Evolutionary conservation across 495 filamentous ascomycete genomes (phyloP).

Genomic region (Clohesyomyces aquaticus): DNA sequence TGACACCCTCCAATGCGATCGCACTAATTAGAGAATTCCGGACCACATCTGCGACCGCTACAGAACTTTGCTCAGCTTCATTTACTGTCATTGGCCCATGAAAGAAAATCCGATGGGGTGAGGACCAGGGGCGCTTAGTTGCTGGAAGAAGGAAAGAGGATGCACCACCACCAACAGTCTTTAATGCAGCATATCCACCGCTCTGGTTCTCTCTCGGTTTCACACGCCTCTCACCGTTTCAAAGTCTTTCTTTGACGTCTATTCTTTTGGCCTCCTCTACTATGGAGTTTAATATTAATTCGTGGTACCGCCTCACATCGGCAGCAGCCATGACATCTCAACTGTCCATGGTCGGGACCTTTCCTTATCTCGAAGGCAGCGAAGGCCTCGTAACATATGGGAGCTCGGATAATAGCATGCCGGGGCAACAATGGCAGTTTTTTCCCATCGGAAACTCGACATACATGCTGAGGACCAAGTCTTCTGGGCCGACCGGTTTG

Average conservation of each 20-base stretch:
- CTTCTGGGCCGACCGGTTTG: conserved; percentile 11
- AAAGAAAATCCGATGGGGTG: background rate
- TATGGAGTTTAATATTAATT: conserved; percentile 7
- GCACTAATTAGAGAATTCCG: no score
- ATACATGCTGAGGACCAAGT: conserved; percentile 11
- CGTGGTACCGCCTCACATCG: conserved; percentile 11
- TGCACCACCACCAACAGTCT: background rate
- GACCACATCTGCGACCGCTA: background rate
- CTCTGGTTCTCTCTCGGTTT: background rate
- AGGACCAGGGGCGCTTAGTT: background rate
- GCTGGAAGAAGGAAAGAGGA: background rate
- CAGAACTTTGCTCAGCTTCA: background rate
- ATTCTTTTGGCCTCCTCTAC: background rate
- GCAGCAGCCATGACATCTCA: conserved; percentile 4
- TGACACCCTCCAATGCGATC: no score
- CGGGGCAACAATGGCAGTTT: conserved; percentile 15
- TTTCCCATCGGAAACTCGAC: conserved; percentile 4
- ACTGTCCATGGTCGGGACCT: conserved; percentile 5
- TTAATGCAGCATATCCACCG: conserved; percentile 2
- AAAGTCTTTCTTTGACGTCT: conserved; percentile 9
- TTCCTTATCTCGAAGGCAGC: background rate
- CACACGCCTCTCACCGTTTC: conserved; percentile 4
- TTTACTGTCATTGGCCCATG: background rate
- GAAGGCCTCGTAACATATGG: conserved; percentile 1
- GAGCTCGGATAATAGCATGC: conserved; percentile 3